Evolutionary conservation across 148 eudicot genomes (phyloP), one percentile per base, ranked within the genome.

Genomic region (Dysphania ambrosioides): DNA sequence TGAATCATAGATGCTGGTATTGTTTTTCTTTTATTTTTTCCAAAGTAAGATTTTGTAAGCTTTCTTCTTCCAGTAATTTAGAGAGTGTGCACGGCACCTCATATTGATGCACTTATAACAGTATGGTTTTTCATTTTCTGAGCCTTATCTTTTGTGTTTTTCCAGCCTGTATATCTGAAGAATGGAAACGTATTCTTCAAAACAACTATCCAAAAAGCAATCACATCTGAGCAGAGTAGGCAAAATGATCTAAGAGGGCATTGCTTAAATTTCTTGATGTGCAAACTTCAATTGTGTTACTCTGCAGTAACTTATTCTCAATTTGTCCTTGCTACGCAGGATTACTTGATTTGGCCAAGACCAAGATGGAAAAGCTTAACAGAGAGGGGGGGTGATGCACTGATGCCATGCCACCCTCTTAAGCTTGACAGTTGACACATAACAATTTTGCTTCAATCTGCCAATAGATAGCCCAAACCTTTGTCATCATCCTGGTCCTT

Each of bases 111-210:
- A 47, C 0, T 11, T 11, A 47, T 47, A 21, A 47, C 21, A 47
- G 18, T 47, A 21, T 47, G 7, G 16, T 47, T 16, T 47, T 13
- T n/a, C n/a, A n/a, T 18, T 6, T 47, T 13, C 53, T 47, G 19
- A 47, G 16, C 4, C 53, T 21, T 11, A 0, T 47, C 4, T 26
- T 72, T 27, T n/a, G 34, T 24, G 4, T 19, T 58, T 79, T 4
- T 51, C 13, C 83, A 91, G 97, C 83, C 84, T 57, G 88, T 91
- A 61, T 91, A 91, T 83, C 88, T 89, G 79, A 89, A 80, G 78
- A 85, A 82, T 27, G 85, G 93, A 65, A 88, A 84, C 81, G 56
- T 91, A 70, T 86, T 85, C 55, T 91, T 91, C 81, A 87, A 88
- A 12, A 89, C 92, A 27, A 88, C 84, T 70, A 76, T 83, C 34